These are phyloP conservation scores for Phaeophleospora eucalypticola DNA, from an alignment of 2,329 filamentous ascomycete species.

Conservation along the genomic window DNA sequence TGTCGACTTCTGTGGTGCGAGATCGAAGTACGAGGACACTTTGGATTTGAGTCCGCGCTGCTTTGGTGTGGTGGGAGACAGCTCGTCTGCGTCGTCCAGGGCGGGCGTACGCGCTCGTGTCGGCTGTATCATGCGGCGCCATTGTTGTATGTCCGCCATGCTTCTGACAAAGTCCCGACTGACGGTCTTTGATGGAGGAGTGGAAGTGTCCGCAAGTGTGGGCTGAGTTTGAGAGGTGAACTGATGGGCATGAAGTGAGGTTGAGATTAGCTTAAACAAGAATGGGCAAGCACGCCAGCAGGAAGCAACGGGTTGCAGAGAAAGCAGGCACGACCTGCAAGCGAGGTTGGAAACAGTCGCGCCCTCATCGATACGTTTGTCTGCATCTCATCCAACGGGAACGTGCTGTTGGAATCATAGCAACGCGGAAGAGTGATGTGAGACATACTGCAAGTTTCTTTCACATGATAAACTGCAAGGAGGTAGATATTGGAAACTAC, in stretches of 20 bases:
- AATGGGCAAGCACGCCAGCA: conserved; percentile 1
- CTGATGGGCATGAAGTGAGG: conserved; percentile 2
- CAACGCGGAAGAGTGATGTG: no score
- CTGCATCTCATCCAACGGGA: no score
- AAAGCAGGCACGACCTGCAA: no score
- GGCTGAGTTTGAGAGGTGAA: conserved; percentile 7
- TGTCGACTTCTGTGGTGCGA: conserved; percentile 16
- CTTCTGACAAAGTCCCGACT: not conserved
- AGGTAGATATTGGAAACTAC: no score
- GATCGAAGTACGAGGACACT: conserved; percentile 38
- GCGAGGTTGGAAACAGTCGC: no score
- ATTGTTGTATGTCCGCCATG: conserved; percentile 36
- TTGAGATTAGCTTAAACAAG: not conserved
- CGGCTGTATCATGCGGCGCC: conserved; percentile 35
- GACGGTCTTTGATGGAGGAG: not conserved
- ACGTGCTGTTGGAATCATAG: no score
- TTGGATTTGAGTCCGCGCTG: conserved; percentile 36
- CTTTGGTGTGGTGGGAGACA: conserved; percentile 30
- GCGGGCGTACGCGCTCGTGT: conserved; percentile 26
- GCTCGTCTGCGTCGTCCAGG: conserved; percentile 29
- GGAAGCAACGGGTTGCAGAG: not conserved
- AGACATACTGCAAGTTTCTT: no score
- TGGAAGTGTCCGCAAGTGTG: not conserved
- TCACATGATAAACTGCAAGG: no score
- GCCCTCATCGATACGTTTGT: no score